phyloP scores from a whole-genome alignment of 495 filamentous ascomycete genomes.

The Immersiella caudata region DNA sequence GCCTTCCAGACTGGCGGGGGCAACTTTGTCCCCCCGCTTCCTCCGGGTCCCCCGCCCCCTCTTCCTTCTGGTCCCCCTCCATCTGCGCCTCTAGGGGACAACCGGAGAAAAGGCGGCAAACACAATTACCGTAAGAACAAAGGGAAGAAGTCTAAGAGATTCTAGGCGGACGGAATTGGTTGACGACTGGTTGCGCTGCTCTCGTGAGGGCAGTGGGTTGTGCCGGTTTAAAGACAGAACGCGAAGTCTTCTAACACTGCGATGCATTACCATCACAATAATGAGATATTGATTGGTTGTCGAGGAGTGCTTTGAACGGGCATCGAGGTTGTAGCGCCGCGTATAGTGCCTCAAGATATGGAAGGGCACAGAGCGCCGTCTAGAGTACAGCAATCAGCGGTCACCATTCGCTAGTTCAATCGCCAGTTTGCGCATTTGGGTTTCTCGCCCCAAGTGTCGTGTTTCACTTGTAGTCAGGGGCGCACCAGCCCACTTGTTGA shows the following conservation, averaged over 20 bases:
- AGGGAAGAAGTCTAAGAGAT: too few species aligned
- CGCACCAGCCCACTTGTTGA: background rate
- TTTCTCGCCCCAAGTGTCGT: background rate
- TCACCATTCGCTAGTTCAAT: background rate
- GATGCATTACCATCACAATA: too few species aligned
- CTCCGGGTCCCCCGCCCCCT: background rate
- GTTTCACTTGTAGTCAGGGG: background rate
- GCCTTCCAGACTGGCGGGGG: conserved; percentile 4
- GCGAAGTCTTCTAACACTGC: too few species aligned
- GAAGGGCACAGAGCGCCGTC: too few species aligned
- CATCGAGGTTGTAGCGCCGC: too few species aligned
- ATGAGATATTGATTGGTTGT: too few species aligned
- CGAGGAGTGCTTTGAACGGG: too few species aligned
- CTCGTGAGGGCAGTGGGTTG: too few species aligned
- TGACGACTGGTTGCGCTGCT: too few species aligned
- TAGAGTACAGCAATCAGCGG: background rate
- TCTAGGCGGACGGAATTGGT: background rate
- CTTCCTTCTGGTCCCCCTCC: background rate
- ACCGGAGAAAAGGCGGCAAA: background rate
- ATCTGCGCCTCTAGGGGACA: too few species aligned
- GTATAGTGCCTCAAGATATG: too few species aligned
- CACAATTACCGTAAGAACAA: background rate
- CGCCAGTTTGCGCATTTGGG: background rate
- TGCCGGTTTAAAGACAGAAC: too few species aligned
- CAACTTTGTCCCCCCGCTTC: background rate